Base-by-base conservation (phyloP, 2,329 filamentous ascomycete species). In the Beauveria bassiana region DNA sequence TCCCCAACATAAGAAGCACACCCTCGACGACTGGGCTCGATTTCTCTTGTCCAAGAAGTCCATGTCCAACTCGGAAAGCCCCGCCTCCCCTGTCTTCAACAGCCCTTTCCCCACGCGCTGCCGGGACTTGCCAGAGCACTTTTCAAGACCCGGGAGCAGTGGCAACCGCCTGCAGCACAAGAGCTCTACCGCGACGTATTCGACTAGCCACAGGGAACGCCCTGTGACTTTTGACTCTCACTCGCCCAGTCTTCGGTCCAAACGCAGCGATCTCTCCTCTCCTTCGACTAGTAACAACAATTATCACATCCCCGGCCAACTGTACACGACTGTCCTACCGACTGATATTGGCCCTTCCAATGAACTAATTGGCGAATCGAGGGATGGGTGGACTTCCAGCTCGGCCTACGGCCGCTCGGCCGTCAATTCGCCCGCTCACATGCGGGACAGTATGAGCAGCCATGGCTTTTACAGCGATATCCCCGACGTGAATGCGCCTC, bases 231-330 rank as follows among this genome's bases (percentile, higher is more conserved):
- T 83, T 57, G 78, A 78, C 63, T 86, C 84, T 2, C 83, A 81
- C 47, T 82, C 84, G 1, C 83, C 81, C 0, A 87, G 85, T 66
- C 69, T 88, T 54, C 80, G 83, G 20, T 88, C 85, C 3, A 82
- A 82, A 64, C 79, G 80, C 38, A 88, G 85, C 64, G 85, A 88
- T 65, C 69, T 88, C 3, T 87, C 85, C 2, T 83, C 81, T 3
- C 82, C 82, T 14, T 79, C 80, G 18, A 83, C 78, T 63, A 79
- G 75, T 42, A 78, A 77, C 14, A 71, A 72, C 38, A 73, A 75
- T 38, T 77, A 75, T 61, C 65, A 71, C 53, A 74, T 74, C 34
- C 74, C 71, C 43, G 71, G 72, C 6, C 76, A 83, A 59, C 77
- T 80, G 63, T 86, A 84, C 62, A 77, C 80, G 2, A 78, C 77